A percentile compares a stretch with the other conserved stretches of the same genome.
phyloP scores from a whole-genome alignment of 1,139 yeast genomes.

The Yamadazyma taylorii region DNA sequence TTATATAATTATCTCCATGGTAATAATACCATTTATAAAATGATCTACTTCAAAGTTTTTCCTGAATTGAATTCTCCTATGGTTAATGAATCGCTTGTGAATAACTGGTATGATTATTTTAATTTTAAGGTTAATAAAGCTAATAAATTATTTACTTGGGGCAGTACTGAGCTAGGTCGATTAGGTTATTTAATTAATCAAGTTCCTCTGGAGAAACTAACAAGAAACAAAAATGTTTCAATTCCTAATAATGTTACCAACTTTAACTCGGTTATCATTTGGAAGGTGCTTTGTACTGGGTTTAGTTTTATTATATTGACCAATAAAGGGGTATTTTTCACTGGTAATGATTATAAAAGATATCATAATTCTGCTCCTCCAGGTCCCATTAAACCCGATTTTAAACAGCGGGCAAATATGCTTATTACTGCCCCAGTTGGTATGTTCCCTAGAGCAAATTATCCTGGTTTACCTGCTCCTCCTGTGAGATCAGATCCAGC shows the following conservation, averaged over 20 bases:
- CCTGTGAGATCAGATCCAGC: neutral
- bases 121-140: constrained; percentile 36
- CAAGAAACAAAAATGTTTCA: constrained; percentile 31
- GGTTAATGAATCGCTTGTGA: constrained; percentile 16
- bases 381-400: constrained; percentile 19
- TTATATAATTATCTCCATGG: constrained; percentile 27
- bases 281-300: constrained; percentile 67
- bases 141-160: constrained; percentile 64
- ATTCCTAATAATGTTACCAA: constrained; percentile 40
- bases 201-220: constrained; percentile 29
- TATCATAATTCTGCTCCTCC: constrained; percentile 17
- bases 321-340: constrained; percentile 52
- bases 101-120: constrained; percentile 55
- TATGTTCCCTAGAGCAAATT: constrained; percentile 7
- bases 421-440: constrained; percentile 6
- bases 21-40: constrained; percentile 21
- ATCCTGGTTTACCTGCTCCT: constrained; percentile 2
- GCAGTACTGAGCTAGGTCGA: constrained; percentile 52
- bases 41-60: constrained; percentile 1
- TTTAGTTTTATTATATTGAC: constrained; percentile 64
- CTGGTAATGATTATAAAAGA: constrained; percentile 53
- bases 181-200: constrained; percentile 50
- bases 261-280: constrained; percentile 38
- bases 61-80: constrained; percentile 1
- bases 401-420: constrained; percentile 1